Evolutionary conservation across 495 filamentous ascomycete species (phyloP).

Genomic region (Aspergillus campestris): DNA sequence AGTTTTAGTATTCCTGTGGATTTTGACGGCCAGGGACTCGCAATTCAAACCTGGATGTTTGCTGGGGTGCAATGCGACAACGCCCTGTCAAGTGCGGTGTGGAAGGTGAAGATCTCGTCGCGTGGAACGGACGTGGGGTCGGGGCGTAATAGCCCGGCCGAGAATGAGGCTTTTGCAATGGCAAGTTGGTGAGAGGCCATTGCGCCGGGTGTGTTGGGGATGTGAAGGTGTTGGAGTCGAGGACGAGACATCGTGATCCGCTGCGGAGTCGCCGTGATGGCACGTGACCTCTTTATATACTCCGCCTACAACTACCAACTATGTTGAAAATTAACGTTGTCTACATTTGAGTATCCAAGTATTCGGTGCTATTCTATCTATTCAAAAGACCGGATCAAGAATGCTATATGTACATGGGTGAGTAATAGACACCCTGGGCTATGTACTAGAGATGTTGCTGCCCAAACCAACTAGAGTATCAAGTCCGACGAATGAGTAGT

Average conservation of each 20-base stretch:
- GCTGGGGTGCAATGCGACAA: slow-evolving; percentile 65
- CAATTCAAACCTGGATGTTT: slow-evolving; percentile 92
- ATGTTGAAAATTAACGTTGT: no score
- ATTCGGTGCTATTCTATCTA: no score
- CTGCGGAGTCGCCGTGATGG: neutral
- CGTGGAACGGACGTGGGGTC: slow-evolving; percentile 63
- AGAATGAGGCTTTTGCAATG: slow-evolving; percentile 74
- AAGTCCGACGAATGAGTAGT: no score
- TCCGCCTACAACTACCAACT: no score
- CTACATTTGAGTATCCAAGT: no score
- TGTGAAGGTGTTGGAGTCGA: neutral
- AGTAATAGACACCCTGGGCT: no score
- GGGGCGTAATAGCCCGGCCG: slow-evolving; percentile 63
- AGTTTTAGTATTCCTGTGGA: slow-evolving; percentile 47
- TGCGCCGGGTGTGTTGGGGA: neutral
- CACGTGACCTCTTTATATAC: neutral
- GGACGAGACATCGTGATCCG: neutral
- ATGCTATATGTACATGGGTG: no score
- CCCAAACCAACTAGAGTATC: no score
- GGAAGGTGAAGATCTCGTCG: slow-evolving; percentile 66
- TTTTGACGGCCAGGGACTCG: slow-evolving; percentile 19
- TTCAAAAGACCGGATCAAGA: no score
- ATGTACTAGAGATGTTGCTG: no score
- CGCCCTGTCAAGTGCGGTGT: slow-evolving; percentile 56
- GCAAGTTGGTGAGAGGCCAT: slow-evolving; percentile 72